Evolutionary conservation across 2,329 filamentous ascomycete species (phyloP).

Genomic region (Blumeria graminis): DNA sequence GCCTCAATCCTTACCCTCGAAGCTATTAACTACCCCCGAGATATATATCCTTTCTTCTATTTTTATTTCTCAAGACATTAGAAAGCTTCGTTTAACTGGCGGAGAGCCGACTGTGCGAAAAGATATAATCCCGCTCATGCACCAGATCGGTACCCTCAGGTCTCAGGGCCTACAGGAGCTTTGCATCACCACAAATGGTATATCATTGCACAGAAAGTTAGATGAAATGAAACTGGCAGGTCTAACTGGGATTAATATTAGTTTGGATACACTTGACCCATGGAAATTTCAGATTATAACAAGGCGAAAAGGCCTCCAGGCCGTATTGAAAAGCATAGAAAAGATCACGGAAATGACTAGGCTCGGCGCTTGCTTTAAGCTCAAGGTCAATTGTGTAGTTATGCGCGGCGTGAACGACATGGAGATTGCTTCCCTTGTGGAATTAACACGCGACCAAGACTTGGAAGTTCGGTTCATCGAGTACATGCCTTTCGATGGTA

Average conservation of each 20-base stretch:
- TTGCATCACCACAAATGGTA: slow-evolving; percentile 83
- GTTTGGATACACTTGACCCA: slow-evolving; percentile 84
- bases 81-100: too few relatives aligned
- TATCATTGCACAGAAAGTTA: slow-evolving; percentile 62
- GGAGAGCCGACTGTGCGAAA: too few relatives aligned
- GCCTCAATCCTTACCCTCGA: slow-evolving; percentile 52
- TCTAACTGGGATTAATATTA: slow-evolving; percentile 79
- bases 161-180: slow-evolving; percentile 59
- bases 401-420: slow-evolving; percentile 87
- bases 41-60: too few relatives aligned
- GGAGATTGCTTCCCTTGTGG: slow-evolving; percentile 76
- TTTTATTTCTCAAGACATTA: too few relatives aligned
- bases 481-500: slow-evolving; percentile 98
- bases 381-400: slow-evolving; percentile 95
- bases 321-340: slow-evolving; percentile 76
- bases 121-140: slow-evolving; percentile 17
- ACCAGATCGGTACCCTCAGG: slow-evolving; percentile 58
- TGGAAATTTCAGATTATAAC: slow-evolving; percentile 97
- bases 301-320: slow-evolving; percentile 69
- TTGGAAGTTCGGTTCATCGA: slow-evolving; percentile 94
- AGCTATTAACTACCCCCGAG: slow-evolving; percentile 27
- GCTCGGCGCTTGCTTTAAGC: slow-evolving; percentile 59
- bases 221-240: slow-evolving; percentile 33
- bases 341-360: slow-evolving; percentile 72
- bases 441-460: slow-evolving; percentile 63